Evolutionary conservation across 2,329 filamentous ascomycete species (phyloP), one percentile per base, ranked within the genome.

Genomic region (Penicillium sp.): DNA sequence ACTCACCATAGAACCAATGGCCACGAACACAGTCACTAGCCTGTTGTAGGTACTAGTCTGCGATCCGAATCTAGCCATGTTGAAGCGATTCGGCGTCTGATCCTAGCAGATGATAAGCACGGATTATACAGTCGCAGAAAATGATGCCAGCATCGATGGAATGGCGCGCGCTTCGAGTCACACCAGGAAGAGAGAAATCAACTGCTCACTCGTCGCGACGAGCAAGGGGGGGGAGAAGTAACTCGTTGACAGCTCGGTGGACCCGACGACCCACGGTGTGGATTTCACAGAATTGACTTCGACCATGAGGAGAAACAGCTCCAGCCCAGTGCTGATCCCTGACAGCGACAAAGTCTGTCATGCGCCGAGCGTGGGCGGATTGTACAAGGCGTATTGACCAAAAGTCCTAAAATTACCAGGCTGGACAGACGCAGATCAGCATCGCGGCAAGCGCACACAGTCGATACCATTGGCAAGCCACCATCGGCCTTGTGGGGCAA

Each of bases 1-100:
- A 58, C 70, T 58, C 40, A 74, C 72, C 65, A 75, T 58, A 8
- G 71, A 74, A 15, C 72, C 71, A 49, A 75, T 65, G 12, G 72
- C 70, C 32, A 72, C 72, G 32, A 71, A 72, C 27, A 71, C 54
- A 3, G 66, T 68, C n/a, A 75, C 69, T 51, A 73, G 64, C 55
- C 67, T 61, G 44, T 72, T 74, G 52, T 73, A 74, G 41, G 51
- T 52, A 57, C 68, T 73, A 43, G 70, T 72, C 51, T 68, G 75
- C 49, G 66, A 63, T 51, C 67, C 66, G 46, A 68, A 69, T 21
- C 56, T 65, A 23, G 60, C 63, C 68, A 70, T 66, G 23, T 26
- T 59, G 57, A 33, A 42, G 24, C 45, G 47, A 26, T 27, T 32
- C 37, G n/a, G 24, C 15, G 47, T 20, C 15, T 20, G 12, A 33